Percentiles rank a stretch among this genome's conserved stretches.
phyloP scores from a whole-genome alignment of 1,284 basidiomycete genomes.

The Gastroboletus turbinatus region DNA sequence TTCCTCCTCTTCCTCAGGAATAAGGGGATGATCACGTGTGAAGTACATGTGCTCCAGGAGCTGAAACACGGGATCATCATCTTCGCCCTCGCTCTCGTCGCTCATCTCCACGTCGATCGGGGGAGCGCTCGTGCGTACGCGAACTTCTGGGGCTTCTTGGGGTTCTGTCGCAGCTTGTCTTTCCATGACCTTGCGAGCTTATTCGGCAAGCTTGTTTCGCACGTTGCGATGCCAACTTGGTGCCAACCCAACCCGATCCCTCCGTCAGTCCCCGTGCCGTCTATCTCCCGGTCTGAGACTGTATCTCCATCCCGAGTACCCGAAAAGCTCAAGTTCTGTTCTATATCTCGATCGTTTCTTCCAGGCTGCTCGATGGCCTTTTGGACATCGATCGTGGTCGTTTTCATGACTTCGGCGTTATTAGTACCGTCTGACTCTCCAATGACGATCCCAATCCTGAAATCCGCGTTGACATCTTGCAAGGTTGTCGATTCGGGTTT shows the following conservation, averaged over 20 bases:
- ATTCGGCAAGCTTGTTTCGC: constrained; percentile 69
- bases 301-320: constrained; percentile 57
- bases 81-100: constrained; percentile 75
- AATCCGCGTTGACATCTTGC: constrained; percentile 34
- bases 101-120: constrained; percentile 75
- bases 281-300: constrained; percentile 56
- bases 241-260: too few species aligned
- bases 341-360: constrained; percentile 49
- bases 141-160: constrained; percentile 36
- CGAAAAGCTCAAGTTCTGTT: constrained; percentile 69
- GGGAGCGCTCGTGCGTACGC: constrained; percentile 46
- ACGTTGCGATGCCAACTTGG: constrained; percentile 68
- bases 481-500: constrained; percentile 40
- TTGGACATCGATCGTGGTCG: constrained; percentile 86
- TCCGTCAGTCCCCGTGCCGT: constrained; percentile 54
- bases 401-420: constrained; percentile 68
- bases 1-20: constrained; percentile 56
- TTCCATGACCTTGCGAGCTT: constrained; percentile 64
- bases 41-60: constrained; percentile 39
- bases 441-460: constrained; percentile 24
- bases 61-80: constrained; percentile 47
- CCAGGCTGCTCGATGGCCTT: constrained; percentile 81
- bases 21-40: constrained; percentile 50
- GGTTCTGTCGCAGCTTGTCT: constrained; percentile 49
- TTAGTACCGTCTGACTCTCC: constrained; percentile 28